Base-by-base conservation (phyloP, 805 yeast genomes). In the Ogataea angusta region DNA sequence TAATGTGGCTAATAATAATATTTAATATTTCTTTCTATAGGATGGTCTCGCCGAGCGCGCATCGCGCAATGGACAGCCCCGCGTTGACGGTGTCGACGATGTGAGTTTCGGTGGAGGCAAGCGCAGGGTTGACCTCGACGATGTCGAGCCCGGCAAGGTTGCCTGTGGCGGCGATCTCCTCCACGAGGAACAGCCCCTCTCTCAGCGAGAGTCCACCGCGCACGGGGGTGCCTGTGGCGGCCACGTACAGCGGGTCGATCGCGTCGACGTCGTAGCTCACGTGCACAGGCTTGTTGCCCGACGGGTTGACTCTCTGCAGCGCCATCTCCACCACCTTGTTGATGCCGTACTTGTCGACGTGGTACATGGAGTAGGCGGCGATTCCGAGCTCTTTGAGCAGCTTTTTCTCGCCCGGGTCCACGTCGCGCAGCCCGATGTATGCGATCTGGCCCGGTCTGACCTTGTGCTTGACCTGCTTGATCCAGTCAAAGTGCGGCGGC, bases 171-270 rank as follows among this genome's bases (percentile, higher is more conserved):
- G 96, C 96, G 24, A 90, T 71, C 50, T 91, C 93, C 68, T 91
- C 99, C 46, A 90, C 93, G 39, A 91, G 66, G 60, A 84, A 91
- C 61, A 93, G 74, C 36, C 96, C 97, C 67, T 91, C 99, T 68
- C 99, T 78, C 64, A 91, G 74, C 7, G 96, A 82, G 49, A 91
- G 71, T 3, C 99, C 99, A 49, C 98, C 98, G 62, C 95, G 81
- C 12, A 91, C 99, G 30, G 97, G 91, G 1, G 99, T 93, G 40
- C 99, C 99, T 1, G 99, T 91, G 28, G 97, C 95, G 14, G 96
- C 97, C 10, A 93, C 96, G 59, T 72, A 89, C 47, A 80, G 73
- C 34, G 98, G 98, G 65, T 91, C 99, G 43, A 93, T 82, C 30
- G 97, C 97, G 66, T 91, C 99, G 31, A 91, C 97, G 60, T 91